Evolutionary conservation across 2,329 filamentous ascomycete genomes (phyloP).

Genomic region (Colletotrichum higginsianum): DNA sequence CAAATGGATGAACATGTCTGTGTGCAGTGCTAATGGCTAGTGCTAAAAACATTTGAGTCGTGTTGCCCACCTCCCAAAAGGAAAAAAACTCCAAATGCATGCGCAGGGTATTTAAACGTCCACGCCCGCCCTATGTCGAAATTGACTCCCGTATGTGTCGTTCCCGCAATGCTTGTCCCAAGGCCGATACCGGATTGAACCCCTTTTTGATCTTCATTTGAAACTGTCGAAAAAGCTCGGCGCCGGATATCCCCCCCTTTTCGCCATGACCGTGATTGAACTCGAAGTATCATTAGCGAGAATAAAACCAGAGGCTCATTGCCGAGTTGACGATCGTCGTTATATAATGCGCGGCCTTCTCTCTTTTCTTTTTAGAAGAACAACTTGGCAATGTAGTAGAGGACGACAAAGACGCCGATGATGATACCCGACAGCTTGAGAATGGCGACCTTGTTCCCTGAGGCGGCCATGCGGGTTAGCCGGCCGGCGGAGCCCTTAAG

Average conservation of each 20-base stretch:
- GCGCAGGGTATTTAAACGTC: constrained; percentile 41
- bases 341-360: no score
- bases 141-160: neutral
- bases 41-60: constrained; percentile 11
- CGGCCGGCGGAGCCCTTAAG: constrained; percentile 88
- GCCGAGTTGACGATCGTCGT: neutral
- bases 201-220: neutral
- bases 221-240: neutral
- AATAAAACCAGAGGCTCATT: neutral
- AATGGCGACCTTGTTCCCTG: constrained; percentile 91
- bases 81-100: constrained; percentile 36
- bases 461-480: constrained; percentile 89
- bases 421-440: constrained; percentile 91
- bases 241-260: neutral
- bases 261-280: neutral
- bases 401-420: constrained; percentile 77
- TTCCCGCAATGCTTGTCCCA: neutral
- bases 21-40: constrained; percentile 12
- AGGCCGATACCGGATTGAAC: neutral
- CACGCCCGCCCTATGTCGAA: constrained; percentile 21
- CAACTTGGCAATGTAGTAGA: constrained; percentile 81
- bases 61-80: constrained; percentile 12
- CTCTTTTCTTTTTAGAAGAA: constrained; percentile 63
- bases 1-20: neutral
- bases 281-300: neutral